Evolutionary conservation across 768 basidiomycete genomes (phyloP).

Genomic region (Lactarius deliciosus): DNA sequence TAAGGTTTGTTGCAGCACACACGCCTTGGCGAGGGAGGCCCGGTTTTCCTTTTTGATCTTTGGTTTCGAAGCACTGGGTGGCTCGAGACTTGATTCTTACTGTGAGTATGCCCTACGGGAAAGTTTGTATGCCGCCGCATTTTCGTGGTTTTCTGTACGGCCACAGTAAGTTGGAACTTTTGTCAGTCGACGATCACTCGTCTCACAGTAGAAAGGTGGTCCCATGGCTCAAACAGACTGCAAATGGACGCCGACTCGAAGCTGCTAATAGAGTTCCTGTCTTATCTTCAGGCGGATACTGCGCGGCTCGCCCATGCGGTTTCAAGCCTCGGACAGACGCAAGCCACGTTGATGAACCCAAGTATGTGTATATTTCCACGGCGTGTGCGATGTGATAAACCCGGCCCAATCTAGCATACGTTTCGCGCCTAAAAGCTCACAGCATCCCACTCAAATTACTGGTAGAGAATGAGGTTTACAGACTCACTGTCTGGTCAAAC

Average conservation of each 20-base stretch:
- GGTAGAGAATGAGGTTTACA: slow-evolving; percentile 86
- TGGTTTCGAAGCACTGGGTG: slow-evolving; percentile 88
- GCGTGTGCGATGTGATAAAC: slow-evolving; percentile 16
- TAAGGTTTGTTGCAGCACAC: slow-evolving; percentile 56
- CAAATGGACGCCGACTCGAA: slow-evolving; percentile 89
- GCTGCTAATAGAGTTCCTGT: slow-evolving; percentile 79
- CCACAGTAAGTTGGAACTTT: slow-evolving; percentile 65
- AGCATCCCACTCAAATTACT: slow-evolving; percentile 78
- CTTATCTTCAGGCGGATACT: slow-evolving; percentile 71
- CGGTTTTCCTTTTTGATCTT: slow-evolving; percentile 90
- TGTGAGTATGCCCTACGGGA: slow-evolving; percentile 78
- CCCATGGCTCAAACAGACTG: slow-evolving; percentile 90
- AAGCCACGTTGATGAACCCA: slow-evolving; percentile 35
- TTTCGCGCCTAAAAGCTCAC: slow-evolving; percentile 54
- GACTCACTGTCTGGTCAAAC: slow-evolving; percentile 88
- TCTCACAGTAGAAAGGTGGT: slow-evolving; percentile 62
- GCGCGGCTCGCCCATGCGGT: slow-evolving; percentile 57
- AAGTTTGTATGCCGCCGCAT: slow-evolving; percentile 73
- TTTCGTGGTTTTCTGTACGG: slow-evolving; percentile 91
- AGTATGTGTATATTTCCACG: slow-evolving; percentile 38
- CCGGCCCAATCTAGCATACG: slow-evolving; percentile 52
- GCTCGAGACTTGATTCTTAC: slow-evolving; percentile 79
- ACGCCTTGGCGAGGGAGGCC: slow-evolving; percentile 86
- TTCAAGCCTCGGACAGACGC: slow-evolving; percentile 60
- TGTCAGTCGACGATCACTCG: not conserved